Evolutionary conservation across 805 yeast genomes (phyloP).

Genomic region (Barnettozyma populi): DNA sequence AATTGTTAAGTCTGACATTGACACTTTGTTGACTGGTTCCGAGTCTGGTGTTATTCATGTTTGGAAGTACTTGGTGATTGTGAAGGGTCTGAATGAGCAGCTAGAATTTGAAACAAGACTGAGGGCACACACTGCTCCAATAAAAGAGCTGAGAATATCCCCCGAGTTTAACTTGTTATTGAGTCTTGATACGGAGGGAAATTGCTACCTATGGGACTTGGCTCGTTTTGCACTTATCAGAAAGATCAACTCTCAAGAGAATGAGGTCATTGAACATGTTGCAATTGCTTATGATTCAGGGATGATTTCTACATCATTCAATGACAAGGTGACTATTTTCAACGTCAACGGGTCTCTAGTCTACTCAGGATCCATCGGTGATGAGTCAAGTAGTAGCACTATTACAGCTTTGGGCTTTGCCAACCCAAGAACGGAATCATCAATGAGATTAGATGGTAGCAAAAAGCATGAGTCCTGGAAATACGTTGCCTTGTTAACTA

Average conservation of each 20-base stretch:
- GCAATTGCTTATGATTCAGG: conserved; percentile 55
- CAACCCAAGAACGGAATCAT: conserved; percentile 22
- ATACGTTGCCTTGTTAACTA: conserved; percentile 29
- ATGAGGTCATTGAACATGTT: conserved; percentile 21
- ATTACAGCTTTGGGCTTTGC: conserved; percentile 27
- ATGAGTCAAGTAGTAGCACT: conserved; percentile 11
- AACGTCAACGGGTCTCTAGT: conserved; percentile 52
- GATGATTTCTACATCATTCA: conserved; percentile 34
- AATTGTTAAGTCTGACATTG: conserved; percentile 22
- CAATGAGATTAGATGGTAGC: conserved; percentile 20
- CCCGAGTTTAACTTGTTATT: conserved; percentile 49
- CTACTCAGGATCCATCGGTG: conserved; percentile 13
- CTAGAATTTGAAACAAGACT: conserved; percentile 40
- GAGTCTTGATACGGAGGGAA: conserved; percentile 51
- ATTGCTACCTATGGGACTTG: conserved; percentile 60
- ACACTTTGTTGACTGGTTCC: conserved; percentile 34
- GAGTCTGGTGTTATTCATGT: conserved; percentile 55
- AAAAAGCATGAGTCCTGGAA: conserved; percentile 35
- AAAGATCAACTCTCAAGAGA: conserved; percentile 19
- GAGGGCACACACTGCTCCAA: conserved; percentile 51
- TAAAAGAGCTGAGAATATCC: conserved; percentile 44
- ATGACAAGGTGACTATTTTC: conserved; percentile 30
- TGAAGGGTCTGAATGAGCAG: conserved; percentile 20
- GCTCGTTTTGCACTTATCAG: conserved; percentile 47
- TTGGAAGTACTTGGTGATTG: conserved; percentile 35